These are phyloP conservation scores for Pseudognaphalium luteoalbum DNA, from an alignment of 129 eudicot genomes.

Conservation along the genomic window DNA sequence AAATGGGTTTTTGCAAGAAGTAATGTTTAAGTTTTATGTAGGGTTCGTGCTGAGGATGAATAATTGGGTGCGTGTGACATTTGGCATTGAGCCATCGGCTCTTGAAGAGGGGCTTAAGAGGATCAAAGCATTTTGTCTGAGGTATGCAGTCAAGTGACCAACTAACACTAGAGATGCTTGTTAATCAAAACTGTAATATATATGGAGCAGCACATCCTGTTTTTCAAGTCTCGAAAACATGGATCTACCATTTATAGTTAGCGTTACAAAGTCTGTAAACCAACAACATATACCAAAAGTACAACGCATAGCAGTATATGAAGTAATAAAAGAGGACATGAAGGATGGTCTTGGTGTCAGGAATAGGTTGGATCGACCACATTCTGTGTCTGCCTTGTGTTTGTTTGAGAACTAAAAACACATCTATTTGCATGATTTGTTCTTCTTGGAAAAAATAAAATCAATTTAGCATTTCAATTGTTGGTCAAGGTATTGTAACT, in stretches of 20 bases:
- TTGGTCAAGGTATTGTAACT: too few species aligned
- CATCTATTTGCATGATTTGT: too few species aligned
- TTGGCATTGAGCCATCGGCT: constrained; percentile 63
- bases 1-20: neutral
- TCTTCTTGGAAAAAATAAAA: too few species aligned
- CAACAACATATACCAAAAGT: too few species aligned
- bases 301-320: too few species aligned
- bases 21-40: constrained; percentile 19
- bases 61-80: constrained; percentile 64
- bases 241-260: neutral
- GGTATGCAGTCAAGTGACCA: constrained; percentile 34
- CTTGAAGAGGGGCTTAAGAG: constrained; percentile 67
- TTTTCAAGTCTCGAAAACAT: neutral
- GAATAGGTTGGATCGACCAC: too few species aligned
- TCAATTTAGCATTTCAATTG: too few species aligned
- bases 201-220: neutral
- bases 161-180: constrained; percentile 7
- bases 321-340: too few species aligned
- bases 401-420: neutral
- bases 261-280: neutral
- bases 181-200: neutral
- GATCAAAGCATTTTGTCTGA: constrained; percentile 53
- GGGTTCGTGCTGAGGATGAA: constrained; percentile 53
- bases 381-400: neutral
- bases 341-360: too few species aligned